Conservation (phyloP, 2,329 filamentous ascomycete genomes). For the Sporothrix luriei region DNA sequence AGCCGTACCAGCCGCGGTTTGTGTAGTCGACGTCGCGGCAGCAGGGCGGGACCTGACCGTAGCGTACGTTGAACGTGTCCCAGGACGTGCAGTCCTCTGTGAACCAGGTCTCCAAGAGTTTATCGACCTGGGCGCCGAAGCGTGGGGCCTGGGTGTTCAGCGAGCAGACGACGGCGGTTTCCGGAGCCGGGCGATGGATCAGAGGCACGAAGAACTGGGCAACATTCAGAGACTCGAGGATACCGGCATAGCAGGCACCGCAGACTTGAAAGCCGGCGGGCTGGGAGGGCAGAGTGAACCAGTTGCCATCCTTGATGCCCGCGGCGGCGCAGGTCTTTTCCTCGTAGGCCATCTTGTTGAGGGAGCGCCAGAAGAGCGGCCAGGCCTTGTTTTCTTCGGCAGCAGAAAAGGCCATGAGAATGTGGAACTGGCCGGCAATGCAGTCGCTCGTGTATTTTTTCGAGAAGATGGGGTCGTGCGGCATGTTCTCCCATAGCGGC, state of each 20-base stretch:
- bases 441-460: slow-evolving; percentile 35
- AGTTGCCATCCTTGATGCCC: slow-evolving; percentile 41
- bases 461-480: slow-evolving; percentile 35
- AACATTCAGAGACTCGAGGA: slow-evolving; percentile 43
- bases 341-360: slow-evolving; percentile 37
- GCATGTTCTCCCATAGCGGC: slow-evolving; percentile 34
- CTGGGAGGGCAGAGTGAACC: slow-evolving; percentile 44
- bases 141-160: slow-evolving; percentile 44
- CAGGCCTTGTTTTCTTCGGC: slow-evolving; percentile 42
- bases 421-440: slow-evolving; percentile 39
- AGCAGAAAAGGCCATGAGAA: slow-evolving; percentile 41
- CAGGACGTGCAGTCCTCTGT: slow-evolving; percentile 12
- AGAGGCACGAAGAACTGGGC: slow-evolving; percentile 41
- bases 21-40: slow-evolving; percentile 39
- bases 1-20: slow-evolving; percentile 44
- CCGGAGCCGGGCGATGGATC: slow-evolving; percentile 32
- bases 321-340: slow-evolving; percentile 41
- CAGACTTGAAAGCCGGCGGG: slow-evolving; percentile 45
- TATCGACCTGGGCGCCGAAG: slow-evolving; percentile 30
- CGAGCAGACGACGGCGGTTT: slow-evolving; percentile 40
- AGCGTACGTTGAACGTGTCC: not conserved
- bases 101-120: slow-evolving; percentile 24
- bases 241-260: slow-evolving; percentile 43
- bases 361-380: slow-evolving; percentile 43
- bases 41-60: slow-evolving; percentile 38